Base-by-base conservation (phyloP, 345 rosid species). In the Camelina hispida region DNA sequence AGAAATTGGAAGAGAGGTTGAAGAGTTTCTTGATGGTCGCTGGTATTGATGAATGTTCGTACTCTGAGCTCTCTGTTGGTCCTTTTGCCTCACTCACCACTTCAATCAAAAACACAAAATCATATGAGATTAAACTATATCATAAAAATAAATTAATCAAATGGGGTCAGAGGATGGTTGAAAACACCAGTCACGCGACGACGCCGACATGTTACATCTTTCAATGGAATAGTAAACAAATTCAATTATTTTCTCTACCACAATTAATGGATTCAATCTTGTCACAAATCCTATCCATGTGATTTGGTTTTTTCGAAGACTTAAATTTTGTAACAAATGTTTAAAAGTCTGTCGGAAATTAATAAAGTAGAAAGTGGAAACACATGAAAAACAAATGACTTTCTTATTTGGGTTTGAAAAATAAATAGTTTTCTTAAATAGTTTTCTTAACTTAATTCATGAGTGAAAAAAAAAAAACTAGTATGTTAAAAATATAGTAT, bases 21-120 rank as follows among this genome's bases (percentile, higher is more conserved):
- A 95, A 95, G 4, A 95, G 83, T 75, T 95, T 92, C 93, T 90
- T 95, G 50, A 95, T 82, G 18, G 96, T 95, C 50, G 99, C 99
- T 16, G 99, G 97, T 64, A 95, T 84, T 32, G 99, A 92, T 28
- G 99, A 95, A 64, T 95, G 97, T 82, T 95, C 97, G 34, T 79
- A 90, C 76, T 95, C 99, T 16, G 99, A 90, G 64, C 66, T 85
- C 46, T 87, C 84, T 42, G 89, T 52, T 23, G 97, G 97, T 37
- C 97, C 97, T 34, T 79, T 77, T 10, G 96, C 87, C 11, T 80
- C 76, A 68, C 84, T 87, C 69, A 90, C 74, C 75, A 95, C 97
- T 95, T 59, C 73, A 66, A 35, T 20, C 64, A 34, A 40, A 11
- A 42, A 38, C 82, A 62, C 50, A 84, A n/a, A 46, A 66, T 55